Percentiles rank a stretch among this genome's conserved stretches.
Evolutionary conservation across 1,139 yeast genomes (phyloP).

Genomic region (Nadsonia starkeyi-henricii): DNA sequence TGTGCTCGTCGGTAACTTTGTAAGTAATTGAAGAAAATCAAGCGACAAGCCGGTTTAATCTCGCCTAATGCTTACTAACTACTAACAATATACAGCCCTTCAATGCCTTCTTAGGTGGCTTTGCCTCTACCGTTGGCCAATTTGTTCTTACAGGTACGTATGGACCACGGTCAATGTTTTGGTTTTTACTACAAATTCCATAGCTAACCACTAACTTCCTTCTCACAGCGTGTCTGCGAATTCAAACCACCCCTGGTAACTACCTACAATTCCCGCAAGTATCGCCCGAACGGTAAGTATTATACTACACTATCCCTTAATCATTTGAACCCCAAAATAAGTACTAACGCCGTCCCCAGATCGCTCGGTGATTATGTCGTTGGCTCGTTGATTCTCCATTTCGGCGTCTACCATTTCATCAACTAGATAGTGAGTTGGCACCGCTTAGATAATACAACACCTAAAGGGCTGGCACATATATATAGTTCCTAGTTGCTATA

Average conservation of each 20-base stretch:
- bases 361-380: conserved; percentile 82
- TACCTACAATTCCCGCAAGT: conserved; percentile 35
- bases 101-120: conserved; percentile 92
- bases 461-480: too few species aligned
- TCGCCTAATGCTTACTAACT: background rate
- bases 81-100: conserved; percentile 47
- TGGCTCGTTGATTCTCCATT: conserved; percentile 81
- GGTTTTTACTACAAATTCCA: too few species aligned
- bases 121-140: conserved; percentile 85
- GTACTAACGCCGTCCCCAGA: conserved; percentile 22
- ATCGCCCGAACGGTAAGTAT: conserved; percentile 36
- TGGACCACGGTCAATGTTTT: too few species aligned
- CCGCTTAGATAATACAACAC: too few species aligned
- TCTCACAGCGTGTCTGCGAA: conserved; percentile 32
- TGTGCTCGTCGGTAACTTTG: conserved; percentile 63
- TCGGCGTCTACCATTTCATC: conserved; percentile 80
- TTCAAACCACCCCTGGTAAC: conserved; percentile 42
- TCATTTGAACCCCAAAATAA: conserved; percentile 13
- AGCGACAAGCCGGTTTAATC: background rate
- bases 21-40: too few species aligned
- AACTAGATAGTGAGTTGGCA: conserved; percentile 41
- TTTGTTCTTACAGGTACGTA: conserved; percentile 55
- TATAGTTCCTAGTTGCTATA: too few species aligned
- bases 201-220: conserved; percentile 15
- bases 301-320: too few species aligned